Evolutionary conservation across 208 protist genomes (phyloP).

Genomic region (Acanthamoeba sp.): DNA sequence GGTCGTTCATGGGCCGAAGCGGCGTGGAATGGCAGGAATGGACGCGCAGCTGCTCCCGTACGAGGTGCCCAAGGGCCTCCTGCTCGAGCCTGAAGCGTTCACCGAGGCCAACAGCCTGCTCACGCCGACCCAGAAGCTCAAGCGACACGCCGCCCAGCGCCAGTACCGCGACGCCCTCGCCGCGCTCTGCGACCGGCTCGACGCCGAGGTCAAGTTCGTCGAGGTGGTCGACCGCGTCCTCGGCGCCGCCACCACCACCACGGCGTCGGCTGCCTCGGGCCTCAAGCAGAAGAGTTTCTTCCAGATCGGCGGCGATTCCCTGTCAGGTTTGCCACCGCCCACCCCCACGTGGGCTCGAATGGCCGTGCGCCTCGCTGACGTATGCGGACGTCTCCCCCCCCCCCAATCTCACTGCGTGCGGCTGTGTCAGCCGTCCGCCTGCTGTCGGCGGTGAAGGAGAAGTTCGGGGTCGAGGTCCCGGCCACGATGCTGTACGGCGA

Average conservation of each 20-base stretch:
- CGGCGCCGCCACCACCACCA: not conserved
- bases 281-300: constrained; percentile 34
- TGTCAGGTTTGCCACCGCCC: not conserved
- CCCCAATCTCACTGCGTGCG: too few relatives aligned
- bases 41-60: constrained; percentile 24
- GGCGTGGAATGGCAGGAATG: not conserved
- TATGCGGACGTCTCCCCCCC: too few relatives aligned
- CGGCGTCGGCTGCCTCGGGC: not conserved
- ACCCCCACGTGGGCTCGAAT: too few relatives aligned
- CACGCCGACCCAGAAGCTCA: constrained; percentile 62
- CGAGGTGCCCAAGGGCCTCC: constrained; percentile 42
- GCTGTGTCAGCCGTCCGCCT: not conserved
- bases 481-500: constrained; percentile 34
- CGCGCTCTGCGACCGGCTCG: not conserved
- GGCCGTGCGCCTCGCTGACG: too few relatives aligned
- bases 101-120: constrained; percentile 28
- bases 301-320: constrained; percentile 55
- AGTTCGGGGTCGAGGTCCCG: constrained; percentile 47
- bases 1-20: too few relatives aligned
- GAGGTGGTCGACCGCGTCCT: constrained; percentile 7
- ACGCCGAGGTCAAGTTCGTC: constrained; percentile 24
- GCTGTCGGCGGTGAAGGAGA: constrained; percentile 48
- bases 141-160: not conserved
- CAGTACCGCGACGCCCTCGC: not conserved
- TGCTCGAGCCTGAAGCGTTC: constrained; percentile 27